Conservation (phyloP, 768 basidiomycete genomes). For the Leucosporidium yakuticum region DNA sequence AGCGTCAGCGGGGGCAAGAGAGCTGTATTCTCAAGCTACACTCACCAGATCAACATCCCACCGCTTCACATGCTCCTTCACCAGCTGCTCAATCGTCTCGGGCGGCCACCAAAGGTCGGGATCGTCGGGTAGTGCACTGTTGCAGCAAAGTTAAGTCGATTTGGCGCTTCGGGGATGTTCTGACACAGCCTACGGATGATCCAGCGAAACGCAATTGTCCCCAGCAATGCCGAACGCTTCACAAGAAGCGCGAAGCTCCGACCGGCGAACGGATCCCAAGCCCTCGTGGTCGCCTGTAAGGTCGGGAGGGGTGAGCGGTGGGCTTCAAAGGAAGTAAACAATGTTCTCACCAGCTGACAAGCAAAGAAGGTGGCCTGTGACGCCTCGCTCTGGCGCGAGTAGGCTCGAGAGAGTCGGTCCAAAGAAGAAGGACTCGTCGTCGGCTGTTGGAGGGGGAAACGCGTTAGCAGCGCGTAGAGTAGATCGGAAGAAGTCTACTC, state of each 20-base stretch:
- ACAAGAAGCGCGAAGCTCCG: slow-evolving; percentile 42
- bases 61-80: slow-evolving; percentile 22
- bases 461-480: not conserved
- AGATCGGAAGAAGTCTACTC: not conserved
- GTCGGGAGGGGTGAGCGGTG: too few species aligned
- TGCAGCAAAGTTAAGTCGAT: too few species aligned
- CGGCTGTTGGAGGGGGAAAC: slow-evolving; percentile 18
- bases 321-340: not conserved
- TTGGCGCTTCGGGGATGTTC: too few species aligned
- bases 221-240: slow-evolving; percentile 38
- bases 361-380: slow-evolving; percentile 21
- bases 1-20: not conserved
- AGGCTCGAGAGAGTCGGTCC: slow-evolving; percentile 33
- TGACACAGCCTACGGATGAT: slow-evolving; percentile 40
- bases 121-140: slow-evolving; percentile 28
- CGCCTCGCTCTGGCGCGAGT: not conserved
- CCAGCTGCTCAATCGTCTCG: slow-evolving; percentile 14
- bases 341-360: slow-evolving; percentile 31
- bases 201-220: slow-evolving; percentile 37
- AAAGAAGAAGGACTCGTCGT: slow-evolving; percentile 40
- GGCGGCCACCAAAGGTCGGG: slow-evolving; percentile 35
- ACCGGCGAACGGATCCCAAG: slow-evolving; percentile 37
- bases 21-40: not conserved
- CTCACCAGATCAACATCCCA: slow-evolving; percentile 39
- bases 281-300: slow-evolving; percentile 43